These are phyloP conservation scores for Botrytis fragariae DNA, from an alignment of 2,329 filamentous ascomycete species.

Conservation along the genomic window DNA sequence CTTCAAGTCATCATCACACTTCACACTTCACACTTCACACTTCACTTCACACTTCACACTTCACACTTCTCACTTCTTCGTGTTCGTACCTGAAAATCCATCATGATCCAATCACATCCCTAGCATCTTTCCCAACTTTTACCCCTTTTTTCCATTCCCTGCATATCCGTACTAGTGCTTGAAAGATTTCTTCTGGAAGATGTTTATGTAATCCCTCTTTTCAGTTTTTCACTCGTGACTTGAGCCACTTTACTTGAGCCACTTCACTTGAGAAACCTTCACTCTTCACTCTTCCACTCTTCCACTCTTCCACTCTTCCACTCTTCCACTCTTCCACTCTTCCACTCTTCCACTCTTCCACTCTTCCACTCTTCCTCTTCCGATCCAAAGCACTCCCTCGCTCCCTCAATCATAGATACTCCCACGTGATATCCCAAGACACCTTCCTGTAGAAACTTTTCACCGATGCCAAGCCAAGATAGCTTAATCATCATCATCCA, in stretches of 20 bases:
- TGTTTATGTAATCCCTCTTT: not conserved
- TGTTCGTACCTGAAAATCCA: constrained; percentile 5
- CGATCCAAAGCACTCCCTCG: too few species aligned
- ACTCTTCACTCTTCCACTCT: too few species aligned
- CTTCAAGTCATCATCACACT: not conserved
- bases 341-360: not conserved
- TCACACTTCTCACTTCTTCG: not conserved
- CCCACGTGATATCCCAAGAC: not conserved
- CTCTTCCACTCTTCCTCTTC: not conserved
- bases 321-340: not conserved
- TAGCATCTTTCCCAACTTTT: not conserved
- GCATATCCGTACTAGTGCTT: not conserved
- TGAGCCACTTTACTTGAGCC: too few species aligned
- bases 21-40: not conserved
- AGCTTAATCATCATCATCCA: not conserved
- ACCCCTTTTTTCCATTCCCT: not conserved
- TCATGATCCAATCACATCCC: not conserved
- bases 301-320: too few species aligned
- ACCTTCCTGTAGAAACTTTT: not conserved
- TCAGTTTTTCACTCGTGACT: too few species aligned
- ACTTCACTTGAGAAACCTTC: too few species aligned
- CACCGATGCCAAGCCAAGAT: not conserved
- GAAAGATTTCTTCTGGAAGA: not conserved
- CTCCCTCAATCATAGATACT: too few species aligned
- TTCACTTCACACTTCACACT: not conserved